Conservation (phyloP, 306 rosid genomes). For the Quillaja saponaria region DNA sequence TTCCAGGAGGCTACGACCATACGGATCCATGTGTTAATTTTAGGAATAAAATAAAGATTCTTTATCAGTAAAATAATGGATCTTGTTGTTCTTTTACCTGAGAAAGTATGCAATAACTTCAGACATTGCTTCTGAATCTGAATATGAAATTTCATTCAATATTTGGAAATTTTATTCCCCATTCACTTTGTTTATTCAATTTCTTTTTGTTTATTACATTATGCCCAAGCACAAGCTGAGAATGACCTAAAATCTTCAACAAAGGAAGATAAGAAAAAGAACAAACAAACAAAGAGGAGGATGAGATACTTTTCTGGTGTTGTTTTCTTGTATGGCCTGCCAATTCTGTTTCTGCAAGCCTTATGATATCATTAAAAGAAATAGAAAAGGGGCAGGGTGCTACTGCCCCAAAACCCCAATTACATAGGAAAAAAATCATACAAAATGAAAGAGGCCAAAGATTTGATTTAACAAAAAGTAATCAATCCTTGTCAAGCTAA, state of each 20-base stretch:
- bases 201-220: no score
- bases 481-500: conserved; percentile 57
- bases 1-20: background rate
- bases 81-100: background rate
- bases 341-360: conserved; percentile 42
- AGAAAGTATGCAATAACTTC: background rate
- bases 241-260: background rate
- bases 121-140: no score
- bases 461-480: conserved; percentile 45
- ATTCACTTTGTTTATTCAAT: no score
- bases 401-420: conserved; percentile 12
- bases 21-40: no score
- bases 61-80: background rate
- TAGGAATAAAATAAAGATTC: background rate
- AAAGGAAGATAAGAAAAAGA: background rate
- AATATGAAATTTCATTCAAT: no score
- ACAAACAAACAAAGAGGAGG: background rate
- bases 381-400: background rate
- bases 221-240: no score
- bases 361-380: conserved; percentile 34
- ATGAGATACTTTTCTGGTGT: conserved; percentile 27
- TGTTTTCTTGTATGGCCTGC: conserved; percentile 37
- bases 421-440: background rate
- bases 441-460: conserved; percentile 33
- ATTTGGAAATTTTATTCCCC: no score